These are phyloP conservation scores for Leptosphaerulina australis DNA, from an alignment of 2,329 filamentous ascomycete genomes.

Conservation along the genomic window DNA sequence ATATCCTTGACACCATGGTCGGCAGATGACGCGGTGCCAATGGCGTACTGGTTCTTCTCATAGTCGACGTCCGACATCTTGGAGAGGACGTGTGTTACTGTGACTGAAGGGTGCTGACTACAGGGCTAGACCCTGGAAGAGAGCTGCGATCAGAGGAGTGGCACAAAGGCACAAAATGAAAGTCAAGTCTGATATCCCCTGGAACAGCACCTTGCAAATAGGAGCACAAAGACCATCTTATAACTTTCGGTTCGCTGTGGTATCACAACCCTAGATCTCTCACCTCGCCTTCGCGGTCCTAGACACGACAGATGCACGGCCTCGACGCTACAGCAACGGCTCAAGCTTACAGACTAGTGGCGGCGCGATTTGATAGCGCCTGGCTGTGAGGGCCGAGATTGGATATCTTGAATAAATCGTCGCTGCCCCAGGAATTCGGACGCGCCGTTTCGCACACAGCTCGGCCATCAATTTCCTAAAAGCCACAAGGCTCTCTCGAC, in stretches of 20 bases:
- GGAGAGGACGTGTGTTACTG: background rate
- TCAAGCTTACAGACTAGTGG: constrained; percentile 25
- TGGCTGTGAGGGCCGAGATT: constrained; percentile 29
- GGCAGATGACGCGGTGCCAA: constrained; percentile 19
- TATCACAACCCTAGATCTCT: constrained; percentile 24
- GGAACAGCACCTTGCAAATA: constrained; percentile 11
- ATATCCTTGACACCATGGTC: constrained; percentile 36
- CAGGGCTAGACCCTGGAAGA: constrained; percentile 9
- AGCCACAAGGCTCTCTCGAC: constrained; percentile 11
- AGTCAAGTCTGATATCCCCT: constrained; percentile 25
- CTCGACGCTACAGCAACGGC: constrained; percentile 15
- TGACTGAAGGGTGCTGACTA: constrained; percentile 4
- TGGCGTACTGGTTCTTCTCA: constrained; percentile 38
- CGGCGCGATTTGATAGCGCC: constrained; percentile 21
- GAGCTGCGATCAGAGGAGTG: constrained; percentile 13
- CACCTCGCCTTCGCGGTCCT: constrained; percentile 14
- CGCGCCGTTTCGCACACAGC: constrained; percentile 22
- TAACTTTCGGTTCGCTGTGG: constrained; percentile 29
- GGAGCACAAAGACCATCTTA: constrained; percentile 33
- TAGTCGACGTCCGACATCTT: constrained; percentile 34
- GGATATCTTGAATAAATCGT: constrained; percentile 23
- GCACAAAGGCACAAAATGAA: constrained; percentile 25
- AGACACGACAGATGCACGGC: constrained; percentile 25
- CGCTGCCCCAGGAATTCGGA: constrained; percentile 19
- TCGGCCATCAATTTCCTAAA: constrained; percentile 27